A percentile compares a stretch with the other conserved stretches of the same genome.
Conservation (phyloP, 2,329 filamentous ascomycete species). For the Xylariales sp. region DNA sequence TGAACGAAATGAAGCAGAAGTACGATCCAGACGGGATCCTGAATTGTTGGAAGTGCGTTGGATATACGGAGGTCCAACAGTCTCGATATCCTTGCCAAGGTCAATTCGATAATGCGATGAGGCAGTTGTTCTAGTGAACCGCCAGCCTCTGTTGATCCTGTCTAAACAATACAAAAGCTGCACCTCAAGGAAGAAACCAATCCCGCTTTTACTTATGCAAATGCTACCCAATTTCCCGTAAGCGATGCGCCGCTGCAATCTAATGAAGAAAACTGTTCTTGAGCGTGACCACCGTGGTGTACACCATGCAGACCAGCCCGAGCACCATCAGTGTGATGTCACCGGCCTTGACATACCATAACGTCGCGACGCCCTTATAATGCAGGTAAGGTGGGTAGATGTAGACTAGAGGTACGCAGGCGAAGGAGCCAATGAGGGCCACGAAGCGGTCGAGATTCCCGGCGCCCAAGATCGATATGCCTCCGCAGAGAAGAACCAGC, state of each 20-base stretch:
- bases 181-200: not conserved
- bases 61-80: too few relatives aligned
- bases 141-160: too few relatives aligned
- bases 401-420: constrained; percentile 72
- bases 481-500: constrained; percentile 54
- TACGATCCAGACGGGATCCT: constrained; percentile 30
- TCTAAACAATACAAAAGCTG: too few relatives aligned
- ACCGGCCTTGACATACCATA: constrained; percentile 47
- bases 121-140: too few relatives aligned
- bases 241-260: too few relatives aligned
- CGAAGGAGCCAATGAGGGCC: constrained; percentile 67
- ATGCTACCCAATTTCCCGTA: not conserved
- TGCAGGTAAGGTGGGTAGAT: constrained; percentile 71
- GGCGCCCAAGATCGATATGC: constrained; percentile 59
- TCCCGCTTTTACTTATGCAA: not conserved
- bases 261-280: constrained; percentile 35
- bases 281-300: constrained; percentile 62
- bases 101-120: too few relatives aligned
- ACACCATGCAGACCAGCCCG: constrained; percentile 64
- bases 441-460: constrained; percentile 71
- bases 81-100: too few relatives aligned
- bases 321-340: constrained; percentile 60
- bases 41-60: constrained; percentile 20
- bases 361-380: constrained; percentile 60
- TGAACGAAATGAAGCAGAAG: constrained; percentile 26